A percentile compares a stretch with the other conserved stretches of the same genome.
These are phyloP conservation scores for Fraxinus excelsior DNA, from an alignment of 257 asterid genomes.

Conservation along the genomic window DNA sequence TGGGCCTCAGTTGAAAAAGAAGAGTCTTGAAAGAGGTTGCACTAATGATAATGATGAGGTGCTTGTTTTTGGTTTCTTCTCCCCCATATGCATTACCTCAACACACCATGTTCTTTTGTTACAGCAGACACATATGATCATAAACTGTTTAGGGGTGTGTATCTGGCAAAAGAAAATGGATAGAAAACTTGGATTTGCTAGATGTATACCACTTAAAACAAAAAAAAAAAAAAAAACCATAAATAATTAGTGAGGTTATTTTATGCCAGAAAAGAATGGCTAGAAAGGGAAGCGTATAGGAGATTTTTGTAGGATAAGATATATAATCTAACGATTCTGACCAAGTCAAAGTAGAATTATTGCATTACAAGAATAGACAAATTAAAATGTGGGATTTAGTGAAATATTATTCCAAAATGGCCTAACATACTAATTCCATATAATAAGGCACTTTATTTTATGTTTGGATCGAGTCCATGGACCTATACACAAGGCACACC, in stretches of 20 bases:
- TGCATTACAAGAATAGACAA: background rate
- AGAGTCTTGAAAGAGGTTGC: constrained; percentile 53
- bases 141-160: background rate
- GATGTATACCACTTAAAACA: background rate
- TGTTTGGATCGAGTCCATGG: background rate
- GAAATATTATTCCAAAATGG: background rate
- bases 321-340: background rate
- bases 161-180: background rate
- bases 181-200: background rate
- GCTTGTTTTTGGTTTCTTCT: constrained; percentile 5
- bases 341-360: background rate
- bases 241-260: background rate
- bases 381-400: background rate
- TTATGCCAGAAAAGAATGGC: background rate
- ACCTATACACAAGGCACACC: background rate
- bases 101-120: constrained; percentile 4
- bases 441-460: background rate
- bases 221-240: background rate
- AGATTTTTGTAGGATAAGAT: background rate
- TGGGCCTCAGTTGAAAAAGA: constrained; percentile 88
- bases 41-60: constrained; percentile 76
- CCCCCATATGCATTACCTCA: background rate
- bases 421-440: background rate
- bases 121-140: background rate
- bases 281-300: background rate